Base-by-base conservation (phyloP, 179 eudicot genomes). In the Silene vulgaris region DNA sequence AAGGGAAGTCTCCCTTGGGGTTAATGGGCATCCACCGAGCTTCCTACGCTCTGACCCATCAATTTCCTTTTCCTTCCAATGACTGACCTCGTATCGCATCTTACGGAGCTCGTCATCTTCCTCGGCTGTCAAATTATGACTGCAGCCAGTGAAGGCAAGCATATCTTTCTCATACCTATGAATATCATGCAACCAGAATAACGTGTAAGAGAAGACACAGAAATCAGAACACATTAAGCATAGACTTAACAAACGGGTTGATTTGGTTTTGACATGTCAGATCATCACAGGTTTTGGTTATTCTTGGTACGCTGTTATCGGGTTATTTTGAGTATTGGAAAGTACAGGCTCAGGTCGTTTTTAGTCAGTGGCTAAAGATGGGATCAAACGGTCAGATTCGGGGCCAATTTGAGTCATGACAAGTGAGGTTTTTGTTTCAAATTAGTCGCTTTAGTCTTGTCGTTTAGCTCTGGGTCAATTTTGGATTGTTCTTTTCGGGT, bases 61-160 rank as follows among this genome's bases (percentile, higher is more conserved):
- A 65, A 96, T 96, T 64, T 96, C 98, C 85, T 96, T 96, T 75
- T 96, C 99, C 80, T 96, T 96, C 99, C 99, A 96, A 73, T 96
- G 99, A 78, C 85, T 87, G 50, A 96, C 96, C 81, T 93, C 97
- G 70, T 93, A 82, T 37, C 98, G 83, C 97, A 96, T 89, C 73
- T 72, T 87, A 12, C 84, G 85, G 21, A 96, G 99, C 73, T 96
- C 98, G 1, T 89, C 89, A 74, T 83, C 91, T 83, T 90, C 99
- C 76, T 89, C 96, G 13, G 76, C 76, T n/a, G 97, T 96, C 87
- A 93, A 82, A 81, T 85, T 89, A 77, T 91, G 97, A 73, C 92
- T 88, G 84, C 99, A 93, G 29, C 99, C 98, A 5, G 99, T 96
- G 81, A 96, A 95, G 79, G 99, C 91, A 75, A 95, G 99, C 99